Evolutionary conservation across 495 filamentous ascomycete species (phyloP).

Genomic region (Baudoinia panamericana): DNA sequence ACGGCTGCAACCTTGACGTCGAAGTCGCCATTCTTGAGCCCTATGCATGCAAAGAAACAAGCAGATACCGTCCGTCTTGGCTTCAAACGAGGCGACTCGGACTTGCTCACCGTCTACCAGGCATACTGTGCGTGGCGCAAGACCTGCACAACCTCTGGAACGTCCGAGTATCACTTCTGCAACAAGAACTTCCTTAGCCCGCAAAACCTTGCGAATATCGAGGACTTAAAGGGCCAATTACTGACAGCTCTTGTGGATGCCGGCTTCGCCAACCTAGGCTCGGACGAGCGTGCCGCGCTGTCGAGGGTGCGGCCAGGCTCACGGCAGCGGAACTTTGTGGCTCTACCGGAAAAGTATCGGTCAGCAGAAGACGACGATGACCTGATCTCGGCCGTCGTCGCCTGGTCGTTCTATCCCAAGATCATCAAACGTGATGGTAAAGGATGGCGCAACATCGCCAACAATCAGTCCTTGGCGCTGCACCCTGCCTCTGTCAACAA

Average conservation of each 20-base stretch:
- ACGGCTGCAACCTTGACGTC: conserved; percentile 86
- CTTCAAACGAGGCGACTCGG: conserved; percentile 79
- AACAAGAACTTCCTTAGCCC: conserved; percentile 77
- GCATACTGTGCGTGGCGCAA: conserved; percentile 81
- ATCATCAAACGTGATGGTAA: conserved; percentile 75
- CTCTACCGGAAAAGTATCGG: conserved; percentile 58
- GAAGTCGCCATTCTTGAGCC: conserved; percentile 81
- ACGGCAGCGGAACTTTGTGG: conserved; percentile 63
- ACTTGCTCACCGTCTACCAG: conserved; percentile 83
- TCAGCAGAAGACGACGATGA: conserved; percentile 63
- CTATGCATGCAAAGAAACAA: conserved; percentile 67
- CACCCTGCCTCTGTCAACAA: conserved; percentile 83
- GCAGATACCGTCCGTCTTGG: conserved; percentile 61
- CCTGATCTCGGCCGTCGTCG: conserved; percentile 64
- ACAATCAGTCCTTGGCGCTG: conserved; percentile 74
- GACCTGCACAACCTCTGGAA: conserved; percentile 49
- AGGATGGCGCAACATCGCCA: conserved; percentile 77
- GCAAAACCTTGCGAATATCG: conserved; percentile 76
- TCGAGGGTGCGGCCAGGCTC: conserved; percentile 45
- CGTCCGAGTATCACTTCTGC: conserved; percentile 73
- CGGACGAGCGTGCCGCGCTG: conserved; percentile 51
- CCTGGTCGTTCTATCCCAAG: conserved; percentile 91
- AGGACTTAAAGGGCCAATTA: conserved; percentile 87
- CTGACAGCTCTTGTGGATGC: conserved; percentile 68
- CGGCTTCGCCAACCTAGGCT: conserved; percentile 60